Evolutionary conservation across 129 eudicot species (phyloP).

Genomic region (Apium graveolens): DNA sequence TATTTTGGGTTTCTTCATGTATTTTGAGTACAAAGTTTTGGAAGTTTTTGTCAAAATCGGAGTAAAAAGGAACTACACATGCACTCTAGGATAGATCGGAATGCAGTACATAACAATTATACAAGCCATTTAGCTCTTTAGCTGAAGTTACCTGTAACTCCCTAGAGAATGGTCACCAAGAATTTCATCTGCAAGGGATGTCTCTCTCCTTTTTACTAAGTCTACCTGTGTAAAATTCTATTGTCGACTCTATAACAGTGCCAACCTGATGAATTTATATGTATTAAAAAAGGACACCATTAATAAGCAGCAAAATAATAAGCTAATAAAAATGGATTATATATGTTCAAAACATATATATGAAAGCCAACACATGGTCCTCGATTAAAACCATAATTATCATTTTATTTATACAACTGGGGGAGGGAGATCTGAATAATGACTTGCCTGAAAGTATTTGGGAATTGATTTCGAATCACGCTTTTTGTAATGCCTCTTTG

Average conservation of each 20-base stretch:
- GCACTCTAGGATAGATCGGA: not conserved
- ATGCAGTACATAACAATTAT: not conserved
- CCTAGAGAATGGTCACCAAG: conserved; percentile 55
- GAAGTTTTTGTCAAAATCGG: conserved; percentile 18
- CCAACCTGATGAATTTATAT: conserved; percentile 51
- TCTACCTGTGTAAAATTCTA: conserved; percentile 63
- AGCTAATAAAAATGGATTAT: not conserved
- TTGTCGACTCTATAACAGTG: conserved; percentile 65
- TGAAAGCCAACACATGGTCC: not conserved
- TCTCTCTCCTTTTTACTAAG: conserved; percentile 87
- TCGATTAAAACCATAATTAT: not conserved
- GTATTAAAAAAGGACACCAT: not conserved
- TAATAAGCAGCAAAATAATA: not conserved
- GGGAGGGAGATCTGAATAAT: not conserved
- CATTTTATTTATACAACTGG: not conserved
- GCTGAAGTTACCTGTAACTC: conserved; percentile 38
- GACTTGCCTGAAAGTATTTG: conserved; percentile 78
- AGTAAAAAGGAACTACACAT: not conserved
- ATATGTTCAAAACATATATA: not conserved
- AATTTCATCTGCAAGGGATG: conserved; percentile 78
- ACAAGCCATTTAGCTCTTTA: not conserved
- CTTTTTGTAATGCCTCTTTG: conserved; percentile 95
- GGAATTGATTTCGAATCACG: conserved; percentile 68
- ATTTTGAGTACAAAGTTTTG: conserved; percentile 34
- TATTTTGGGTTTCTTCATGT: conserved; percentile 30